Evolutionary conservation across 305 asterid genomes (phyloP), one percentile per base, ranked within the genome.

Genomic region (Solanum chacoense): DNA sequence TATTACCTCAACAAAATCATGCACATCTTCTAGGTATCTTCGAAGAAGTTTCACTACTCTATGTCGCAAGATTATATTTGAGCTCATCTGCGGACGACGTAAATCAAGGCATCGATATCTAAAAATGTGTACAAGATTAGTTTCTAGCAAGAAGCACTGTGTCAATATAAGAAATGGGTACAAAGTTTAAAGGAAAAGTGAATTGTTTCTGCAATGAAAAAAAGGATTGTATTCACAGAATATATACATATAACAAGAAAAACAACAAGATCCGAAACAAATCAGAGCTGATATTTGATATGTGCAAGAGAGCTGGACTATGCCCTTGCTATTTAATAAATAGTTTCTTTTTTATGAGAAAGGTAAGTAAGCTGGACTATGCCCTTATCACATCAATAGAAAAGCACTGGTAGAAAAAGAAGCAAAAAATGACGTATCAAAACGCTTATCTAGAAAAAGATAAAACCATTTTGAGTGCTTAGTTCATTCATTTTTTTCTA

Each of bases 91-190:
- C 77, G 95, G 93, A 42, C 99, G 95, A 3, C 99, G 98, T 90
- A 97, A 92, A 93, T 97, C 99, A 91, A 97, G 98, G 92, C 95
- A 96, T 85, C 98, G 98, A 85, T 95, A 94, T 89, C 99, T 97
- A 93, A 87, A 59, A 88, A 78, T 13, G 85, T 75, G 88, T 42
- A 88, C 85, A 37, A 84, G 29, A 83, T 83, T 83, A 83, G 13
- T 50, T 31, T 83, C 31, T 20, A 45, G 42, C 32, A 31, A 84
- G 87, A 84, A 31, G 32, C 74, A 22, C 13, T 35, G 40, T 22
- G 29, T 22, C 86, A 55, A 76, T 18, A 59, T 59, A 35, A 77
- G 72, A 50, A 83, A 20, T 89, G 88, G 83, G 69, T 84, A 88
- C 88, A 86, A 42, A 78, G 29, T 29, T 90, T 28, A 81, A 75